Conservation (phyloP, 108 stramenopile genomes). For the Nitzschia palea region DNA sequence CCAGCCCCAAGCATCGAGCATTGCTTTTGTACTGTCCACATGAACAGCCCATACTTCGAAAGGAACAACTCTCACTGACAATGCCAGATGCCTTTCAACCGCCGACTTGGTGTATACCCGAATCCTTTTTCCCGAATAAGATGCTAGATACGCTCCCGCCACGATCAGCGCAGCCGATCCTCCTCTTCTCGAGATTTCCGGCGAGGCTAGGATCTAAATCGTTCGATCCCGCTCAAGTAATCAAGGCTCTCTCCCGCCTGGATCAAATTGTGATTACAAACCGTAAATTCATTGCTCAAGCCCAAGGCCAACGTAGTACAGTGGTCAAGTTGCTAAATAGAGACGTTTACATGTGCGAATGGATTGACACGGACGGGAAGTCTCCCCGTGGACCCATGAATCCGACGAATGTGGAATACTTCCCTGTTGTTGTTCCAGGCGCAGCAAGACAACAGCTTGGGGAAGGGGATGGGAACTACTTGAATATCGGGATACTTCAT, state of each 20-base stretch:
- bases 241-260: conserved; percentile 68
- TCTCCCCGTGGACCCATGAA: conserved; percentile 22
- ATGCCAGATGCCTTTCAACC: conserved; percentile 25
- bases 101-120: conserved; percentile 80
- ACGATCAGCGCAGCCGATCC: conserved; percentile 63
- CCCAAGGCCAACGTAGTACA: conserved; percentile 20
- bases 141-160: conserved; percentile 80
- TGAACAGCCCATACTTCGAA: neutral
- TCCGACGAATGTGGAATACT: conserved; percentile 53
- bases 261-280: conserved; percentile 64
- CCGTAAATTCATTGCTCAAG: conserved; percentile 37
- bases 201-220: conserved; percentile 59
- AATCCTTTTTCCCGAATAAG: conserved; percentile 69
- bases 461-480: conserved; percentile 50
- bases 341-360: conserved; percentile 81
- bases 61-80: conserved; percentile 5
- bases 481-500: conserved; percentile 78
- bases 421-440: conserved; percentile 65
- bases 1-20: conserved; percentile 55
- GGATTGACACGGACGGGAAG: conserved; percentile 56
- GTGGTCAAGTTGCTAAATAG: conserved; percentile 51
- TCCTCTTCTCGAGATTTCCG: conserved; percentile 62
- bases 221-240: conserved; percentile 64
- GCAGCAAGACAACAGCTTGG: conserved; percentile 60
- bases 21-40: conserved; percentile 63